phyloP scores from a whole-genome alignment of 371 early-diverging fungal genomes.

The Chytridium lagenaria region DNA sequence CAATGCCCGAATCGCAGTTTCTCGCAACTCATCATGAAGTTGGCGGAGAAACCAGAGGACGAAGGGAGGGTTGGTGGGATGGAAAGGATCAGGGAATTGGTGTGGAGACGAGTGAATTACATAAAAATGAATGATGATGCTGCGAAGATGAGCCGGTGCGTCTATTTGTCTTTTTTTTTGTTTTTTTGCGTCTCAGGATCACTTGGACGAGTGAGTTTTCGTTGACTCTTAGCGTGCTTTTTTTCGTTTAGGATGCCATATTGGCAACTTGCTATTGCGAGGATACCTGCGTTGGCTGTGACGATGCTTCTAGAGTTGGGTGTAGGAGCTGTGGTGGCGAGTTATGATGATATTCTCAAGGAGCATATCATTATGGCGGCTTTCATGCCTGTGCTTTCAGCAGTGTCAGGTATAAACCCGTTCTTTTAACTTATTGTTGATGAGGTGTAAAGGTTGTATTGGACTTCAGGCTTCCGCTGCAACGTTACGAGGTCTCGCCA shows the following conservation, averaged over 20 bases:
- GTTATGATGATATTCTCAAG: constrained; percentile 21
- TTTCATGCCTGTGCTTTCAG: constrained; percentile 50
- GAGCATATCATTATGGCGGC: constrained; percentile 40
- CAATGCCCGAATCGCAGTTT: constrained; percentile 40
- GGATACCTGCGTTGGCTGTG: constrained; percentile 47
- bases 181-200: no score
- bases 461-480: constrained; percentile 53
- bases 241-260: constrained; percentile 39
- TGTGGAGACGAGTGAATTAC: constrained; percentile 31
- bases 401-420: constrained; percentile 39
- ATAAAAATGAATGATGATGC: constrained; percentile 43
- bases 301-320: constrained; percentile 47
- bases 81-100: constrained; percentile 35
- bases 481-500: constrained; percentile 51
- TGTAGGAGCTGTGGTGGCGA: constrained; percentile 43
- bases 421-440: background rate
- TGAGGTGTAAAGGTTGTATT: constrained; percentile 40
- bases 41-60: constrained; percentile 16
- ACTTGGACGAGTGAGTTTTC: background rate
- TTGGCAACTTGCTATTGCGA: constrained; percentile 41
- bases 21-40: constrained; percentile 6
- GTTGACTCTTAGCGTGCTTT: background rate
- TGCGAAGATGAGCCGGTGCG: constrained; percentile 28
- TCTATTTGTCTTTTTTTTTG: background rate
- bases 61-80: constrained; percentile 4